Base-by-base conservation (phyloP, 176 grass and related monocot species). In the Dactylis glomerata region DNA sequence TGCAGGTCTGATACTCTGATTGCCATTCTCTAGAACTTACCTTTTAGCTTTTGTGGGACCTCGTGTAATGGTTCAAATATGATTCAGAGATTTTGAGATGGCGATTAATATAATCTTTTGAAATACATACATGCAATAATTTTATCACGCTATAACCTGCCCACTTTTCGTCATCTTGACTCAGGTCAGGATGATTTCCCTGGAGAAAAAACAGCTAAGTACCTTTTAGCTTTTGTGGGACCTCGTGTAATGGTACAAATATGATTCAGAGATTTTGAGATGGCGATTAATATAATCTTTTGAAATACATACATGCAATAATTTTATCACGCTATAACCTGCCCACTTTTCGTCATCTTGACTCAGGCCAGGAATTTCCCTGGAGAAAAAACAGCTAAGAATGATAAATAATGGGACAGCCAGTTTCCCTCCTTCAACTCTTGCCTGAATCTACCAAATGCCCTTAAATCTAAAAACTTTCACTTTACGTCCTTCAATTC, bases 1-100 rank as follows among this genome's bases (percentile, higher is more conserved):
- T 12, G 10, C 12, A 46, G 44, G 44, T 46, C 11, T 46, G 41
- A 44, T 44, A 44, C 41, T 44, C 41, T 11, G 38, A 40, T 40
- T 40, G 44, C 44, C 10, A 12, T 46, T 14, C 44, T 46, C 13
- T 46, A 46, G 44, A 46, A 46, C 44, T 46, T 14, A 14, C 12
- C 45, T 47, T 10, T 47, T 47, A 36, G 34, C 34, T 36, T 36
- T 36, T 36, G 34, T 36, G 2, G 34, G 5, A 2, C 34, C 34
- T 36, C 5, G 34, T 36, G 34, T 87, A 38, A 19, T 82, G 36
- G 14, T 37, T 83, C 34, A 71, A 14, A 58, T 76, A 81, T 67
- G 28, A 20, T 68, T 24, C 37, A 44, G 23, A 45, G 37, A 42
- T 45, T 63, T 23, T 30, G 56, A 12, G 56, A 28, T 44, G 27